Evolutionary conservation across 2,329 filamentous ascomycete genomes (phyloP).

Genomic region (Epichloe glyceriae): DNA sequence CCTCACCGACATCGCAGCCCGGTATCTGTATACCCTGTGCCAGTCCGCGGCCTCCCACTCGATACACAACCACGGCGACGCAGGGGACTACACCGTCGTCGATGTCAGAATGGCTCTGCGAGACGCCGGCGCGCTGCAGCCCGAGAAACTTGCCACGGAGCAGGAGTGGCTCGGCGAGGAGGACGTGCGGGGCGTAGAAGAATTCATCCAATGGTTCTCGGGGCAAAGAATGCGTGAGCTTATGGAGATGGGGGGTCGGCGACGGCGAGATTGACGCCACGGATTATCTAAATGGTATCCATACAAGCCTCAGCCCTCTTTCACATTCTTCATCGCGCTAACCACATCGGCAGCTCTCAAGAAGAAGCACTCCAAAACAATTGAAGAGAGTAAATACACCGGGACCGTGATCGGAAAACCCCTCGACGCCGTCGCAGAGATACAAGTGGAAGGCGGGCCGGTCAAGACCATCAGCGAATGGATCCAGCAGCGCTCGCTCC

Average conservation of each 20-base stretch:
- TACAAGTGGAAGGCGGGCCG: conserved; percentile 65
- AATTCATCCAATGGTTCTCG: conserved; percentile 67
- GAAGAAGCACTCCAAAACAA: conserved; percentile 83
- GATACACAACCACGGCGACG: conserved; percentile 49
- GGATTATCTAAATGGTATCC: conserved; percentile 54
- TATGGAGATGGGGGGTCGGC: conserved; percentile 65
- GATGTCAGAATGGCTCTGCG: conserved; percentile 80
- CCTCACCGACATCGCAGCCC: conserved; percentile 72
- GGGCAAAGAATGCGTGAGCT: conserved; percentile 69
- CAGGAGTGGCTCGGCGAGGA: conserved; percentile 60
- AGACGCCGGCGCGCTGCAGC: conserved; percentile 62
- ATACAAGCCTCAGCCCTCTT: conserved; percentile 2
- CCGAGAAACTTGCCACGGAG: conserved; percentile 53
- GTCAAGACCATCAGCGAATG: conserved; percentile 24
- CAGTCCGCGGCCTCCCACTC: conserved; percentile 60
- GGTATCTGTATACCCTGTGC: conserved; percentile 67
- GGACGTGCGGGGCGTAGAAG: conserved; percentile 64
- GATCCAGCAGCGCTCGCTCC: conserved; percentile 17
- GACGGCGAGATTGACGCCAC: conserved; percentile 50
- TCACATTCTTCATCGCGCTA: background rate
- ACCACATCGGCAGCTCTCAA: conserved; percentile 49
- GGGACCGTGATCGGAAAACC: conserved; percentile 71
- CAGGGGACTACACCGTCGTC: conserved; percentile 37
- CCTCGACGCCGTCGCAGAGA: conserved; percentile 50
- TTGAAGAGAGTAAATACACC: conserved; percentile 73